Evolutionary conservation across 1,284 basidiomycete species (phyloP).

Genomic region (Moniliella sp.): DNA sequence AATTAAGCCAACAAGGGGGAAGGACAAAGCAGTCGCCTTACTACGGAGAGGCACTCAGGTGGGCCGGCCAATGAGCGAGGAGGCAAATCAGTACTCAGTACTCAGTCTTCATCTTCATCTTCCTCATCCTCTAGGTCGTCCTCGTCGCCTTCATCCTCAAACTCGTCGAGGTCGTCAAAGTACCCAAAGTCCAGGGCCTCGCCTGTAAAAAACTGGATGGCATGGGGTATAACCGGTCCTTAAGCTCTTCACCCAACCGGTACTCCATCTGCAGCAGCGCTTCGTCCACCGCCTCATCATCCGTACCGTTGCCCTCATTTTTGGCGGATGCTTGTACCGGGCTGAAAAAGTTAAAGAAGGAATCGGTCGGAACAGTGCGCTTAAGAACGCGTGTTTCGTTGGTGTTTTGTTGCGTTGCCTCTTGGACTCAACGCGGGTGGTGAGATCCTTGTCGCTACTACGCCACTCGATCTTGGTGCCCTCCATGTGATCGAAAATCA

Average conservation of each 20-base stretch:
- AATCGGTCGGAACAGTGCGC: conserved; percentile 30
- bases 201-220: conserved; percentile 73
- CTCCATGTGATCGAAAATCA: conserved; percentile 76
- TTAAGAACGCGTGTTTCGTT: conserved; percentile 34
- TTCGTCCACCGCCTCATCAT: conserved; percentile 5
- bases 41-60: too few relatives aligned
- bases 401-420: conserved; percentile 78
- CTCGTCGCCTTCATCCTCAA: conserved; percentile 41
- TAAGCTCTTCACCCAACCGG: conserved; percentile 92
- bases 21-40: too few relatives aligned
- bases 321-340: conserved; percentile 26
- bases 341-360: conserved; percentile 34
- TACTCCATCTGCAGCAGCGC: conserved; percentile 82
- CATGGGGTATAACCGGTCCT: conserved; percentile 92
- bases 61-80: too few relatives aligned
- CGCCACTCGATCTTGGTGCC: conserved; percentile 86
- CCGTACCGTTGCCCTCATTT: conserved; percentile 23
- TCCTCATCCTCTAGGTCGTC: too few relatives aligned
- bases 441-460: conserved; percentile 89
- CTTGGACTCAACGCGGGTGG: conserved; percentile 92
- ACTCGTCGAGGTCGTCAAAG: conserved; percentile 38
- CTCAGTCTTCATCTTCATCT: too few relatives aligned
- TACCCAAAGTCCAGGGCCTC: conserved; percentile 82
- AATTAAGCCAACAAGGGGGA: too few relatives aligned
- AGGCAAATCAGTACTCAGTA: too few relatives aligned